These are phyloP conservation scores for Fusarium sacchari DNA, from an alignment of 2,329 filamentous ascomycete genomes.

Conservation along the genomic window DNA sequence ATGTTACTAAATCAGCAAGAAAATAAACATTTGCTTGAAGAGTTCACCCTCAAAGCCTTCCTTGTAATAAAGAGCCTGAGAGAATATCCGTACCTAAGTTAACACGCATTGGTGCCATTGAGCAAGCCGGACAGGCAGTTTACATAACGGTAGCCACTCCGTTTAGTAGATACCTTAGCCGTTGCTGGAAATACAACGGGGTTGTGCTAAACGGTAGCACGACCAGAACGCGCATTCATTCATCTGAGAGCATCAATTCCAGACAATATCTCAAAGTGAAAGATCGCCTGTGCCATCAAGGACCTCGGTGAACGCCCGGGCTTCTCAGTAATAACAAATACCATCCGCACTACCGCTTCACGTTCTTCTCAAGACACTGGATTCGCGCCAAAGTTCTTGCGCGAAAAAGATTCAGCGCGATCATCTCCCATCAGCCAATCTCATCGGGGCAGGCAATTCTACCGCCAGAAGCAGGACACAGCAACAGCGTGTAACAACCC, in stretches of 20 bases:
- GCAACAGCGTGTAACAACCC: constrained; percentile 23
- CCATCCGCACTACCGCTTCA: neutral
- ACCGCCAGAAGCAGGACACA: constrained; percentile 13
- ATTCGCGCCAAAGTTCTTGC: constrained; percentile 13
- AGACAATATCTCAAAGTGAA: constrained; percentile 26
- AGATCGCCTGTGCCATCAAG: neutral
- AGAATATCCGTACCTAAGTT: neutral
- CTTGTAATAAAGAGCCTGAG: neutral
- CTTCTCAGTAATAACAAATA: neutral
- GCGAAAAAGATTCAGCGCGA: constrained; percentile 13
- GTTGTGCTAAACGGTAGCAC: constrained; percentile 18
- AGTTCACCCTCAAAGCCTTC: neutral
- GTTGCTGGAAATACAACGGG: constrained; percentile 8
- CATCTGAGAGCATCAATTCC: constrained; percentile 28
- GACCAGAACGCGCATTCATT: constrained; percentile 36
- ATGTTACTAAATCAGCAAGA: neutral
- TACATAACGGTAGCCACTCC: neutral
- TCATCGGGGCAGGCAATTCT: constrained; percentile 15
- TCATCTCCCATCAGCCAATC: constrained; percentile 33
- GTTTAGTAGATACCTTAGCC: constrained; percentile 22
- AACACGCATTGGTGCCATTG: neutral
- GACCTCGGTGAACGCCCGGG: neutral
- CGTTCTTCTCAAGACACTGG: neutral
- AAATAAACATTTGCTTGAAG: neutral
- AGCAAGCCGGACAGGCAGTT: neutral